Base-by-base conservation (phyloP, 352 stramenopile species). In the Phytophthora ramorum region DNA sequence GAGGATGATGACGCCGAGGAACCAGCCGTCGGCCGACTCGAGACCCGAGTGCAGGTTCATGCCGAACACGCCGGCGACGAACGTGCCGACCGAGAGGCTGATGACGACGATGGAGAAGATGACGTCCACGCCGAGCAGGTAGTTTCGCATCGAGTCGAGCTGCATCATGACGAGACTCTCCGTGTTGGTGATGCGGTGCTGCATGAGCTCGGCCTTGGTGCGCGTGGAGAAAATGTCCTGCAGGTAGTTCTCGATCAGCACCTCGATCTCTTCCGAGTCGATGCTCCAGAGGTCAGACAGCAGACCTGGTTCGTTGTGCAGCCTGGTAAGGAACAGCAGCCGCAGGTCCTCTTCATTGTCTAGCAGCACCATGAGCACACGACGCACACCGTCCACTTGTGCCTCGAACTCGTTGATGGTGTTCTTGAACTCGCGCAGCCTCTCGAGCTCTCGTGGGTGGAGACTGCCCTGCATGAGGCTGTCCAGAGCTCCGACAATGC, bases 331-430 rank as follows among this genome's bases (percentile, higher is more conserved):
- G 32, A 90, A 89, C 35, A 92, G 63, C 50, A 91, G 44, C 12
- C 80, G 81, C 46, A 92, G 46, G 53, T 91, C 84, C 48, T 89
- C 81, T 69, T 92, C 84, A 54, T 88, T 91, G 56, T 92, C 79
- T 14, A 92, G 63, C 5, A 87, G 57, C 35, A 87, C 80, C 81
- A 92, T 91, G 3, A 92, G 55, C 17, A 78, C 73, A 1, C 84
- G 78, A 19, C 84, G 84, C 24, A 91, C 61, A 12, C 76, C 73
- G 26, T 88, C 78, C 34, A 92, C 81, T 53, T 87, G 81, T 1
- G 78, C 73, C 37, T 90, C 73, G 50, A 91, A 92, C 56, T 92
- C 84, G 65, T 91, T 84, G 63, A 91, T 90, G 1, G 76, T 79
- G 51, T 92, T 92, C 51, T 92, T 92, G 58, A 92, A 85, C 17